phyloP scores from a whole-genome alignment of 139 green algal species.

The Chlorella sorokiniana region DNA sequence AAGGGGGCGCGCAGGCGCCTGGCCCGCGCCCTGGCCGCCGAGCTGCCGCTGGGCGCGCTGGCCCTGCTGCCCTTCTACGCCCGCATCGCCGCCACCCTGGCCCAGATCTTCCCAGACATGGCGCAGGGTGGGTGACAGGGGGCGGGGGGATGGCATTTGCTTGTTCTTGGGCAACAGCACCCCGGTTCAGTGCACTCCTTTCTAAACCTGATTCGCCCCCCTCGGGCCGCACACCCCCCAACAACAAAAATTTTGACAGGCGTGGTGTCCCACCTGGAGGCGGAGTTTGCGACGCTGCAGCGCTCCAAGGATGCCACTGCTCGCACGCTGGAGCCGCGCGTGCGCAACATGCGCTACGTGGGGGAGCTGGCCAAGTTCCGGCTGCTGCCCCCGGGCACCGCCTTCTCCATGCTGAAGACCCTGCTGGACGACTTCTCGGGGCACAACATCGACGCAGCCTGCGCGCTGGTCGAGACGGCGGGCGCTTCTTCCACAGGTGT shows the following conservation, averaged over 20 bases:
- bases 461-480: conserved; percentile 83
- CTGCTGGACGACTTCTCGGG: conserved; percentile 86
- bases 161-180: no score
- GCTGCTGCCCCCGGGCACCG: conserved; percentile 57
- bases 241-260: conserved; percentile 47
- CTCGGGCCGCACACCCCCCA: not conserved
- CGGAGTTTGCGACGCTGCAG: conserved; percentile 74
- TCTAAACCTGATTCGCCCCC: not conserved
- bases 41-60: conserved; percentile 67
- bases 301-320: conserved; percentile 66
- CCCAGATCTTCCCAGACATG: conserved; percentile 82
- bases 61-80: conserved; percentile 87
- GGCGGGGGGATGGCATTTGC: not conserved
- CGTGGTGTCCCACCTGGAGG: conserved; percentile 68
- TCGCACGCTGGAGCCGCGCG: conserved; percentile 72
- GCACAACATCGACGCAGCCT: conserved; percentile 88
- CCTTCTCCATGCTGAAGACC: conserved; percentile 65
- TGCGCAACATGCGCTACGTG: conserved; percentile 85
- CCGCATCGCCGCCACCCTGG: conserved; percentile 80
- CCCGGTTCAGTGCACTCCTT: not conserved
- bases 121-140: conserved; percentile 39
- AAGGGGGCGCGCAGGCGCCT: conserved; percentile 73
- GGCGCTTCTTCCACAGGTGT: conserved; percentile 79
- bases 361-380: conserved; percentile 91
- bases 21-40: conserved; percentile 61